Evolutionary conservation across 176 grass and related monocot species (phyloP).

Genomic region (Guadua angustifolia): DNA sequence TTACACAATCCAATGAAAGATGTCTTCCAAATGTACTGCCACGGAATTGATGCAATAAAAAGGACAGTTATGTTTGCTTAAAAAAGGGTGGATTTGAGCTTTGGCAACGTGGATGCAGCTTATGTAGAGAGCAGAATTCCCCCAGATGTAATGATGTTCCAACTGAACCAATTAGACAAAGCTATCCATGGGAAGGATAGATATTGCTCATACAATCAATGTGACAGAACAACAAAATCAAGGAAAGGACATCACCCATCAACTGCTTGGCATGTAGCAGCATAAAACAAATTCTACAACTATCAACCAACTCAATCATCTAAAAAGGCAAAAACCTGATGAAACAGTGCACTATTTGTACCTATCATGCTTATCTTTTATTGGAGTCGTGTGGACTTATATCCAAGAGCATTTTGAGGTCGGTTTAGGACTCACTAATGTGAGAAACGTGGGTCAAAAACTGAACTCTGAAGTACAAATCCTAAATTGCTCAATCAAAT

Average conservation of each 20-base stretch:
- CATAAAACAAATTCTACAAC: not conserved
- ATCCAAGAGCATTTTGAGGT: not conserved
- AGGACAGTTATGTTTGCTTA: not conserved
- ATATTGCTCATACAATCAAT: not conserved
- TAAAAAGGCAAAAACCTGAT: not conserved
- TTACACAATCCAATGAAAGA: constrained; percentile 6
- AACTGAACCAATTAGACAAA: constrained; percentile 1
- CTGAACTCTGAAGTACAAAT: not conserved
- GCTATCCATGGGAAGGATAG: not conserved
- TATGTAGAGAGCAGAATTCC: not conserved
- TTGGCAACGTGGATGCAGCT: not conserved
- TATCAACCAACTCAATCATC: not conserved
- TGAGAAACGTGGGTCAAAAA: not conserved
- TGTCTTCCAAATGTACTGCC: not conserved
- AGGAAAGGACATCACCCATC: not conserved
- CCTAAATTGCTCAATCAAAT: not conserved
- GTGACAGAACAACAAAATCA: not conserved
- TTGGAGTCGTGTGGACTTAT: not conserved
- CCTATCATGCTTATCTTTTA: not conserved
- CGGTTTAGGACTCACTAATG: not conserved
- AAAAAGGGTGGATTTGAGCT: not conserved
- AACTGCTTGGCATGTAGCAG: not conserved
- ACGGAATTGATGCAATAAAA: not conserved
- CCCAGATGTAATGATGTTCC: not conserved
- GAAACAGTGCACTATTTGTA: not conserved